Conservation (phyloP, 495 filamentous ascomycete genomes). For the Penicillium parvum region DNA sequence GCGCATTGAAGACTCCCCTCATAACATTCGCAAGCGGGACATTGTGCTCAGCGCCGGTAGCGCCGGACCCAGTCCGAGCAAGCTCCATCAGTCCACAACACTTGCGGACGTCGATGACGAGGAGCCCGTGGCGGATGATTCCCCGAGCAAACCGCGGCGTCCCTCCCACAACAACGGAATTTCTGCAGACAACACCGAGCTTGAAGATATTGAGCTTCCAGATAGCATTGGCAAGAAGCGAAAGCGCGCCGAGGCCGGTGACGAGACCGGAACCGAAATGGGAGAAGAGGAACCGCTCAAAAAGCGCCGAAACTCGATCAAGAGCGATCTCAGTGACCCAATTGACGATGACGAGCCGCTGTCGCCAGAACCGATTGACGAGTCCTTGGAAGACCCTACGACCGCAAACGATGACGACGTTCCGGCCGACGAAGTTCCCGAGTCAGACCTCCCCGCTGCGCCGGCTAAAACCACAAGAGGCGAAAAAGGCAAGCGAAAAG, state of each 20-base stretch:
- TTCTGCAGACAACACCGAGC: conserved; percentile 24
- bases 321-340: conserved; percentile 43
- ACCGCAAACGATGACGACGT: conserved; percentile 35
- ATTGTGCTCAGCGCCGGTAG: conserved; percentile 52
- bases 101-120: conserved; percentile 44
- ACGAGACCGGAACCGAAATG: conserved; percentile 37
- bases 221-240: conserved; percentile 42
- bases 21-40: conserved; percentile 60
- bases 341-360: conserved; percentile 22
- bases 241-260: conserved; percentile 41
- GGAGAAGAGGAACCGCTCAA: conserved; percentile 42
- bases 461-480: conserved; percentile 34
- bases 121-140: conserved; percentile 34
- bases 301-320: conserved; percentile 44
- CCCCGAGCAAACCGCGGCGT: conserved; percentile 37
- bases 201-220: conserved; percentile 31
- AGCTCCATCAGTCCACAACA: conserved; percentile 52
- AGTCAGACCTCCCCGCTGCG: conserved; percentile 30
- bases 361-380: conserved; percentile 23
- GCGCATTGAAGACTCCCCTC: conserved; percentile 86
- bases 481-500: conserved; percentile 45
- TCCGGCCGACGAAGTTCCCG: conserved; percentile 34
- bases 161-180: conserved; percentile 31
- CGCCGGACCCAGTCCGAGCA: conserved; percentile 62
- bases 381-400: conserved; percentile 22